phyloP scores from a whole-genome alignment of 495 filamentous ascomycete genomes.

The Aspergillus taichungensis region DNA sequence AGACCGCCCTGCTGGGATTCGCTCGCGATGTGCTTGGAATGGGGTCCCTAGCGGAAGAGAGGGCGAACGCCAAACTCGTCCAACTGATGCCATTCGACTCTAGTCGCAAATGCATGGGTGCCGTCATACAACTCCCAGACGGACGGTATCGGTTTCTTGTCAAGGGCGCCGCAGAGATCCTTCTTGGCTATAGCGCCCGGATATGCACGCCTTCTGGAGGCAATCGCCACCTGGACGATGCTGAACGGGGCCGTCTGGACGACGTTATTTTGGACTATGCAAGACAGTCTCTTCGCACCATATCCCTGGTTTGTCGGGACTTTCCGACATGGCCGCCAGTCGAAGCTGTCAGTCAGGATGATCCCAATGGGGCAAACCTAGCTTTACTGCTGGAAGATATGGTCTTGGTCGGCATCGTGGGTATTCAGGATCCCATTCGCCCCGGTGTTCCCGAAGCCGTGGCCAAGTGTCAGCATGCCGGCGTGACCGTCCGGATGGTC shows the following conservation, averaged over 20 bases:
- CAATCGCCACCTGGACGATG: constrained; percentile 33
- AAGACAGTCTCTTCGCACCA: constrained; percentile 64
- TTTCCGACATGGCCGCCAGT: constrained; percentile 66
- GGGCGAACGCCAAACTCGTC: constrained; percentile 52
- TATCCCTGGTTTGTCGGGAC: constrained; percentile 67
- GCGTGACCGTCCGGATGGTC: constrained; percentile 73
- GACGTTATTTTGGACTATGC: constrained; percentile 63
- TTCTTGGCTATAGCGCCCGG: constrained; percentile 54
- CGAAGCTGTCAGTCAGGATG: constrained; percentile 39
- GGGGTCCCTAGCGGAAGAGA: constrained; percentile 51
- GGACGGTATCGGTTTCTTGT: constrained; percentile 54
- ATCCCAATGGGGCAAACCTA: constrained; percentile 14
- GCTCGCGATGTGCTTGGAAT: constrained; percentile 61
- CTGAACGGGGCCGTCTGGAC: constrained; percentile 26
- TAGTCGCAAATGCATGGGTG: constrained; percentile 66
- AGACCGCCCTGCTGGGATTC: constrained; percentile 61
- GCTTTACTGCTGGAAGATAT: constrained; percentile 47
- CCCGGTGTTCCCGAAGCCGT: constrained; percentile 60
- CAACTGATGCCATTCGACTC: constrained; percentile 73
- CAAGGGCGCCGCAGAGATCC: constrained; percentile 70
- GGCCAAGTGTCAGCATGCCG: constrained; percentile 54
- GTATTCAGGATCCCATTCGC: constrained; percentile 68
- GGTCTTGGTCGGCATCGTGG: constrained; percentile 58
- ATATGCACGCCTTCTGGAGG: constrained; percentile 51
- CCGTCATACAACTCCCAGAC: constrained; percentile 47